Conservation (phyloP, 1,284 basidiomycete species). For the Trichosporon sp. region DNA sequence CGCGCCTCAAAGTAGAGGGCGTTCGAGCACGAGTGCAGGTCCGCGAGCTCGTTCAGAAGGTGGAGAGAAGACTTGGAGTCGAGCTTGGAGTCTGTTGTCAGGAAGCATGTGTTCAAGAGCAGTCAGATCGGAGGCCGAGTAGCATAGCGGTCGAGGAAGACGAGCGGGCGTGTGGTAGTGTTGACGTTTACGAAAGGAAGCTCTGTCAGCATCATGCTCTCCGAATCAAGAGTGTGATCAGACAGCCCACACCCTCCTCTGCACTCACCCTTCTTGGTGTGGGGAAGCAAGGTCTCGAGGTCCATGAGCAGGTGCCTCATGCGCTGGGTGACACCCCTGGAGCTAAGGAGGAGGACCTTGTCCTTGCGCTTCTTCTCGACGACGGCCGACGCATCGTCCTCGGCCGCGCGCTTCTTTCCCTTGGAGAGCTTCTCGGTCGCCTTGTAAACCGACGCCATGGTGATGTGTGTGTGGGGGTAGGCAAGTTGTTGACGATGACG, state of each 20-base stretch:
- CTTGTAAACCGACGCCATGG: slow-evolving; percentile 23
- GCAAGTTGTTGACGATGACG: background rate
- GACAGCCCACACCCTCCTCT: background rate
- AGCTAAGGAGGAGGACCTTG: slow-evolving; percentile 81
- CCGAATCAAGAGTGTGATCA: background rate
- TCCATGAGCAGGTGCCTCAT: slow-evolving; percentile 98
- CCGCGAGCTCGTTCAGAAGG: slow-evolving; percentile 92
- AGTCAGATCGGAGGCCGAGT: background rate
- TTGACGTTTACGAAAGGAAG: background rate
- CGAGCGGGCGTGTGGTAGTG: background rate
- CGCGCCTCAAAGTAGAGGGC: slow-evolving; percentile 96
- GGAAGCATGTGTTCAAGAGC: background rate
- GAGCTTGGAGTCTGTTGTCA: slow-evolving; percentile 75
- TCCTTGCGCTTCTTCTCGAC: slow-evolving; percentile 53
- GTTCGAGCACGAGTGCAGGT: slow-evolving; percentile 97
- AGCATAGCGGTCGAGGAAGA: background rate
- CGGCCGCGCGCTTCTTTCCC: slow-evolving; percentile 24
- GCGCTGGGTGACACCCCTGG: slow-evolving; percentile 88
- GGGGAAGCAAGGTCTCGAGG: slow-evolving; percentile 82
- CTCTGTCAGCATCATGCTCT: background rate
- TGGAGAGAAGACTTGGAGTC: slow-evolving; percentile 95
- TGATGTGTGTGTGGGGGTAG: slow-evolving; percentile 4
- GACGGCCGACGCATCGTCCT: slow-evolving; percentile 7
- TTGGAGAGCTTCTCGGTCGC: slow-evolving; percentile 17
- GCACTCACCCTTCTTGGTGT: slow-evolving; percentile 83